A percentile compares a stretch with the other conserved stretches of the same genome.
These are phyloP conservation scores for Meredithiella fracta DNA, from an alignment of 2,329 filamentous ascomycete genomes.

Conservation along the genomic window DNA sequence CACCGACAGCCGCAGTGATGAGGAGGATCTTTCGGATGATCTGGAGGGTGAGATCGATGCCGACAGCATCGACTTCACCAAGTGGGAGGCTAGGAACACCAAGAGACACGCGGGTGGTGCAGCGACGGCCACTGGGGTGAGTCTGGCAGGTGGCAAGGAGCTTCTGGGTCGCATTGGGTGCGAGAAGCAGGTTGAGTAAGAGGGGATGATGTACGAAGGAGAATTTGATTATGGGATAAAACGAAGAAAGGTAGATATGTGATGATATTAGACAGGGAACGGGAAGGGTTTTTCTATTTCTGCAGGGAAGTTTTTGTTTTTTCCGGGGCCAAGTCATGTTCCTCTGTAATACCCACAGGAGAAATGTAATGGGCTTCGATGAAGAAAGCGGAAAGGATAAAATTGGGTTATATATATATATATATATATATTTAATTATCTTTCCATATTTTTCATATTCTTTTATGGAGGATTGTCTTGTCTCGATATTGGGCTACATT, in stretches of 20 bases:
- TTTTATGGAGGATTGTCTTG: too few relatives aligned
- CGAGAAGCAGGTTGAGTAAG: constrained; percentile 42
- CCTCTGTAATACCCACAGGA: neutral
- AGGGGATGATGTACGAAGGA: neutral
- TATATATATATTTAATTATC: neutral
- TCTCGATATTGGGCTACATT: too few relatives aligned
- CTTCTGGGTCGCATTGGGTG: constrained; percentile 68
- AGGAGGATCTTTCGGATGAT: constrained; percentile 56
- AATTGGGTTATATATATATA: neutral
- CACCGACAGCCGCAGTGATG: constrained; percentile 77
- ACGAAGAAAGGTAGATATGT: neutral
- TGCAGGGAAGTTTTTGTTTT: neutral
- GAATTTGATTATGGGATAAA: neutral
- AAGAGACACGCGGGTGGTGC: constrained; percentile 32
- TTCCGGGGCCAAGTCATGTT: neutral
- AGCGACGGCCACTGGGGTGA: constrained; percentile 40
- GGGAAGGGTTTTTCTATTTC: neutral
- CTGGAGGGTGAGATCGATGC: constrained; percentile 63
- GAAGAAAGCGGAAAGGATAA: neutral
- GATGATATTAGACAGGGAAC: neutral
- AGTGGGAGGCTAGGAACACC: constrained; percentile 39
- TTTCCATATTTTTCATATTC: too few relatives aligned
- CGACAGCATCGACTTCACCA: constrained; percentile 50
- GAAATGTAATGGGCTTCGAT: too few relatives aligned
- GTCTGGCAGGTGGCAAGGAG: constrained; percentile 61